Evolutionary conservation across 1,139 yeast species (phyloP), one percentile per base, ranked within the genome.

Genomic region (Diutina pseudorugosa): DNA sequence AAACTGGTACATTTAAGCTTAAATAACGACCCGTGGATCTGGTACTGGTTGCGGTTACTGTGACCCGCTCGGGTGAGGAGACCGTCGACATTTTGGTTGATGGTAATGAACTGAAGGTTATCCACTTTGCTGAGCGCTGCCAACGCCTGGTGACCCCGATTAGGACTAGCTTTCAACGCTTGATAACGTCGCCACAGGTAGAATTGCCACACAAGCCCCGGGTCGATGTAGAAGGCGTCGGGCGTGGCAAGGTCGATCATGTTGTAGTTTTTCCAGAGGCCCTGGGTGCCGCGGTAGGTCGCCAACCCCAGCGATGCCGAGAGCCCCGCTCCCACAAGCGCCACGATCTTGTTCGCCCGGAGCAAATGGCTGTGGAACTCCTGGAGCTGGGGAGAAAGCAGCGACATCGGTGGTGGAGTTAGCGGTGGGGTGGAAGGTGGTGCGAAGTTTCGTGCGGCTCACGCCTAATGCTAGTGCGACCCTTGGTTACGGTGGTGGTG

Each of bases 141-240:
- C 52, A 89, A 66, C 2, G 91, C 85, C 51, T 62, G 62, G 62
- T 89, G 96, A 0, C 93, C 96, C 18, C 62, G 65, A 59, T 88
- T 88, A 0, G 96, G 96, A 49, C 64, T 65, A 1, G 93, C 90
- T 51, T 67, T 65, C 52, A 87, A 67, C 0, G 95, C 91, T 48
- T 71, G 71, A 53, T 71, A 74, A 52, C 96, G 65, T 55, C 95
- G 69, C 67, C 82, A 79, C 7, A 90, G 75, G 64, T 89, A 88
- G 60, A 85, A 89, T 61, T 86, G 93, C 96, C 96, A 89, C 3
- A 89, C 96, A 23, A 88, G 71, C 0, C 88, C 87, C 0, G 96
- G 96, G 62, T 88, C 91, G 19, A 75, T 72, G 55, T 82, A 79
- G 62, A 89, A 89, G 4, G 96, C 95, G 62, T 89, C 96, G 0